A percentile compares a stretch with the other conserved stretches of the same genome.
phyloP scores from a whole-genome alignment of 2,329 filamentous ascomycete genomes.

The Chalaropsis thielavioides region DNA sequence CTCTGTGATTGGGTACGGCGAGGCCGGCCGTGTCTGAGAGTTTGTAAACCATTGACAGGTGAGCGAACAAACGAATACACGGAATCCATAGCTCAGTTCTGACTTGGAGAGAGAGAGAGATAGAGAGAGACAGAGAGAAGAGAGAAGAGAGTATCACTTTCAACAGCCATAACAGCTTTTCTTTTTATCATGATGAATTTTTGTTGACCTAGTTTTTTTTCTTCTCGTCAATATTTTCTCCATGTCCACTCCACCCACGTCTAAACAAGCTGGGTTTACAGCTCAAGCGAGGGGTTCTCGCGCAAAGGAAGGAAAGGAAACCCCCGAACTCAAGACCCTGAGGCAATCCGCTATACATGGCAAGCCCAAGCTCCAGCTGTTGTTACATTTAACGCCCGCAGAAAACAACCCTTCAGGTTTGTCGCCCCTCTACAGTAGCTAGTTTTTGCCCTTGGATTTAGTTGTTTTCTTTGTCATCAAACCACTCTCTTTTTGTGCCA shows the following conservation, averaged over 20 bases:
- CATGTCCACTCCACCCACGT: not conserved
- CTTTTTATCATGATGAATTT: not conserved
- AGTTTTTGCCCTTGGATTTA: too few relatives aligned
- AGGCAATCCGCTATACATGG: not conserved
- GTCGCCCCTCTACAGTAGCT: too few relatives aligned
- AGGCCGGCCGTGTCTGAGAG: constrained; percentile 7
- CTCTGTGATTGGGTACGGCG: constrained; percentile 3
- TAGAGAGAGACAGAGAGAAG: not conserved
- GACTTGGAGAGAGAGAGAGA: too few relatives aligned
- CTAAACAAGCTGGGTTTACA: not conserved
- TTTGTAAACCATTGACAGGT: constrained; percentile 6
- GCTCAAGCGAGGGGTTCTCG: not conserved
- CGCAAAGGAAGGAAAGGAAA: not conserved
- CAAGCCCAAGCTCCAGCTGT: not conserved
- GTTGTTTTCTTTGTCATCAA: too few relatives aligned
- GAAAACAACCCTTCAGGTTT: too few relatives aligned
- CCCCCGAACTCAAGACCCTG: not conserved
- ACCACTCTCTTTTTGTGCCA: too few relatives aligned
- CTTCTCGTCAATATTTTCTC: not conserved
- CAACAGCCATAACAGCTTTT: not conserved
- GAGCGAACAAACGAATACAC: not conserved
- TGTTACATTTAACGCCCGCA: not conserved
- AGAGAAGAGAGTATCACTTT: not conserved
- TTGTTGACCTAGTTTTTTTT: not conserved
- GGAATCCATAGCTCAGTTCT: not conserved